Evolutionary conservation across 176 grass and related monocot genomes (phyloP).

Genomic region (Panicum miliaceum): DNA sequence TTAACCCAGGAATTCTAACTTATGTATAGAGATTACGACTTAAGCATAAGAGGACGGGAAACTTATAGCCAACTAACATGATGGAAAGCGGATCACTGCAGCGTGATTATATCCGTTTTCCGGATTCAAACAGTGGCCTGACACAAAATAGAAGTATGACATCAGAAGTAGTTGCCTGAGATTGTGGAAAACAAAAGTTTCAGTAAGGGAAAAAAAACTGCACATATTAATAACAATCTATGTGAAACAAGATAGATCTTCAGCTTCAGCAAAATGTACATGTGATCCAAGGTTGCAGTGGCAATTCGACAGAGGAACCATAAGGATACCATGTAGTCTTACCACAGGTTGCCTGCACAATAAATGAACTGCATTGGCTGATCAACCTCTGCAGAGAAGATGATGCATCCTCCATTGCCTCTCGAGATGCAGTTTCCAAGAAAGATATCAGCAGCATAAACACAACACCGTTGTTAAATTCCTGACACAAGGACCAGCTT

Average conservation of each 20-base stretch:
- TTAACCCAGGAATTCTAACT: background rate
- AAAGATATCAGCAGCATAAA: conserved; percentile 82
- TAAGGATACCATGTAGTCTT: background rate
- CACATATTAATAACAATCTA: no score
- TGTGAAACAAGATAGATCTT: conserved; percentile 40
- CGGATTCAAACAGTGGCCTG: conserved; percentile 62
- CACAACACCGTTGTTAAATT: conserved; percentile 88
- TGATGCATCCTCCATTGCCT: conserved; percentile 69
- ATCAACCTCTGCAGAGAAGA: conserved; percentile 62
- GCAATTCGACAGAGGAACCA: conserved; percentile 8
- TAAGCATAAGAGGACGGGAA: background rate
- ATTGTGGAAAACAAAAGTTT: background rate
- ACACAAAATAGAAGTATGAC: conserved; percentile 44
- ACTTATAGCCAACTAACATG: conserved; percentile 59
- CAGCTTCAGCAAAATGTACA: conserved; percentile 7
- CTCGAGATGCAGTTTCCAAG: conserved; percentile 53
- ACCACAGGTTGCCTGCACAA: conserved; percentile 91
- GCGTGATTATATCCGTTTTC: conserved; percentile 71
- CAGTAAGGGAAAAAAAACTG: background rate
- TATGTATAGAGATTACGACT: conserved; percentile 9
- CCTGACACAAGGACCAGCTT: conserved; percentile 49
- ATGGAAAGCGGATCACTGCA: conserved; percentile 85
- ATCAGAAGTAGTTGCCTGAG: conserved; percentile 13
- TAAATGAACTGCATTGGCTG: conserved; percentile 59
- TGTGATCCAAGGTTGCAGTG: background rate